Evolutionary conservation across 257 asterid species (phyloP).

Genomic region (Plectranthus barbatus): DNA sequence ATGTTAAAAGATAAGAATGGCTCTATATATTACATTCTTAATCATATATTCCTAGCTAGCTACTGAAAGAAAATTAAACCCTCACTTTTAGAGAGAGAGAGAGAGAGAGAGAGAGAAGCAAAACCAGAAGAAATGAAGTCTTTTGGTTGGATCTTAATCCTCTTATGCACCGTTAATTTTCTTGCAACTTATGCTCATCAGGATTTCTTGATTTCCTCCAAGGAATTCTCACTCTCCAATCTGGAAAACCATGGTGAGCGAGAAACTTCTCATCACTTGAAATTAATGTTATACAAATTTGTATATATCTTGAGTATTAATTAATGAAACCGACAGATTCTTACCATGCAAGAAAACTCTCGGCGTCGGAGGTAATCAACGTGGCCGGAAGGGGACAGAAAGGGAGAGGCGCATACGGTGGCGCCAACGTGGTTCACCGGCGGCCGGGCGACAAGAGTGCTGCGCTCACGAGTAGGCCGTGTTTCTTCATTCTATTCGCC

Average conservation of each 20-base stretch:
- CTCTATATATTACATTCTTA: neutral
- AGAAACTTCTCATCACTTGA: neutral
- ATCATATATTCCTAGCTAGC: neutral
- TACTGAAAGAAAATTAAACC: neutral
- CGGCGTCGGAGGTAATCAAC: neutral
- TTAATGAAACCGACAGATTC: neutral
- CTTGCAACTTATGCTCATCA: constrained; percentile 19
- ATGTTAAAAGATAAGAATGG: neutral
- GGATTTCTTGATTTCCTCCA: constrained; percentile 14
- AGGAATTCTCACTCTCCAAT: neutral
- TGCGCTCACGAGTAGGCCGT: neutral
- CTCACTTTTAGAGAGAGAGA: neutral
- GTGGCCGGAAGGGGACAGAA: constrained; percentile 19
- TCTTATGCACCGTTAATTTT: constrained; percentile 13
- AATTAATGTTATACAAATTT: neutral
- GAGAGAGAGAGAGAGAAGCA: neutral
- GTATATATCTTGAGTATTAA: neutral
- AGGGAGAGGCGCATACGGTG: constrained; percentile 41
- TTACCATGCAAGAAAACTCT: neutral
- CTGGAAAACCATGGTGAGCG: constrained; percentile 18
- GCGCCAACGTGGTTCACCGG: constrained; percentile 33
- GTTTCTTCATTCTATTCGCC: neutral
- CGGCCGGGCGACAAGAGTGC: constrained; percentile 15
- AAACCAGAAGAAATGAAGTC: constrained; percentile 10
- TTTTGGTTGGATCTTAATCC: constrained; percentile 19